Conservation (phyloP, 2,329 filamentous ascomycete genomes). For the Harringtonia aguacate region DNA sequence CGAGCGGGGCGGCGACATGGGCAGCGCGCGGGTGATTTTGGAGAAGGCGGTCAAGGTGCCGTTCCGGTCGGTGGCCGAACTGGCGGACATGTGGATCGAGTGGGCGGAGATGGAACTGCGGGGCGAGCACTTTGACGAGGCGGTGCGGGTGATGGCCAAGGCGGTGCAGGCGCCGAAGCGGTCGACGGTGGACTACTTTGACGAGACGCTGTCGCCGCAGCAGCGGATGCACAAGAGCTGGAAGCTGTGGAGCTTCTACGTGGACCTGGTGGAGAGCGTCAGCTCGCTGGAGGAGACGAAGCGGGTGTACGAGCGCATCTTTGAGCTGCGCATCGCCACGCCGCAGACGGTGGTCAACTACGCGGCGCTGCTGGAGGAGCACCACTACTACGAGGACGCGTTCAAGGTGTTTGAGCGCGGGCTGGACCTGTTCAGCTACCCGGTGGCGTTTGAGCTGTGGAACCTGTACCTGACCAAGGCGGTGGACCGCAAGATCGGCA, state of each 20-base stretch:
- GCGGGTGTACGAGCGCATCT: slow-evolving; percentile 93
- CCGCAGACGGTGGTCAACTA: slow-evolving; percentile 99
- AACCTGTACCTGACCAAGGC: slow-evolving; percentile 97
- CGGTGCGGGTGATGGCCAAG: slow-evolving; percentile 92
- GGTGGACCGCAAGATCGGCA: slow-evolving; percentile 89
- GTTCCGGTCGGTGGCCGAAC: slow-evolving; percentile 92
- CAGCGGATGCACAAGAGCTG: slow-evolving; percentile 98
- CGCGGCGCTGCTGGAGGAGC: slow-evolving; percentile 86
- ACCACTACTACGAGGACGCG: slow-evolving; percentile 91
- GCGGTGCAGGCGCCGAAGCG: slow-evolving; percentile 93
- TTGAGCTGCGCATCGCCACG: slow-evolving; percentile 94
- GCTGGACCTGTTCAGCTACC: slow-evolving; percentile 95
- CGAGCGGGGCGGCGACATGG: slow-evolving; percentile 73
- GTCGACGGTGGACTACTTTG: slow-evolving; percentile 98
- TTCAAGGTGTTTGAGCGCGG: slow-evolving; percentile 98
- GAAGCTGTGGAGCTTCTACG: slow-evolving; percentile 99
- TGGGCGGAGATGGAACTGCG: slow-evolving; percentile 98
- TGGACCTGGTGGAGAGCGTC: slow-evolving; percentile 93
- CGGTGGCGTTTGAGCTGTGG: slow-evolving; percentile 96
- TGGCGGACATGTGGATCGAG: slow-evolving; percentile 97
- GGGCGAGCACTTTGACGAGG: slow-evolving; percentile 90
- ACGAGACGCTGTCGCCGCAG: slow-evolving; percentile 86
- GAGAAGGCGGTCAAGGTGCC: slow-evolving; percentile 97
- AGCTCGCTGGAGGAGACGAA: slow-evolving; percentile 83
- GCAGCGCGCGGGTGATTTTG: slow-evolving; percentile 83